Evolutionary conservation across 495 filamentous ascomycete species (phyloP), one percentile per base, ranked within the genome.

Genomic region (Talaromyces borbonicus): DNA sequence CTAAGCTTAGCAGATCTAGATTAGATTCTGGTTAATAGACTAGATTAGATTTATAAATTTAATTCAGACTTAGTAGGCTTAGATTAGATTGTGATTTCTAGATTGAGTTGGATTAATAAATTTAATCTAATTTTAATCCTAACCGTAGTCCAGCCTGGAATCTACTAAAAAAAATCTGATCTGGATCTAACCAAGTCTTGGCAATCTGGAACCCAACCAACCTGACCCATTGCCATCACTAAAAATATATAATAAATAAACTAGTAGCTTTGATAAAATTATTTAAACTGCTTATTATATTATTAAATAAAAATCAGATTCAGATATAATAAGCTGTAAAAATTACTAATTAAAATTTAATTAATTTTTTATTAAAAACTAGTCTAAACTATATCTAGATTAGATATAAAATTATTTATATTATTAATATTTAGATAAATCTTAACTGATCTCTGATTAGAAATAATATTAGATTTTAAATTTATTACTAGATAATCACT

Each of bases 341-440:
- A 29, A 37, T 37, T 37, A 37, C n/a, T 37, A 8, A 37, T 37
- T 8, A 37, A 8, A 37, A 15, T 14, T 5, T 37, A 37, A 14
- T 37, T 15, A 8, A 37, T 14, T 37, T 37, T 37, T 37, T 37
- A 37, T 37, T 37, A 37, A 14, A 37, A 18, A n/a, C 33, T 18
- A 14, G 6, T 18, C 5, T 37, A 37, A 14, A 14, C n/a, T 37
- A 37, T 37, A 37, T 5, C n/a, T 37, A 37, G n/a, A 18, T 15
- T 37, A 37, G 33, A 37, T n/a, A 18, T 18, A 14, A 37, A 14
- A 8, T 15, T 37, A 18, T 37, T 14, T 14, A 37, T 37, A 37
- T 15, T 37, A 37, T 37, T 37, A 37, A 37, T 37, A 37, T 37
- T 18, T 6, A 37, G 33, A 14, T 37, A 37, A 6, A 37, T 18